Base-by-base conservation (phyloP, 805 yeast genomes). In the Barnettozyma wickerhamii region DNA sequence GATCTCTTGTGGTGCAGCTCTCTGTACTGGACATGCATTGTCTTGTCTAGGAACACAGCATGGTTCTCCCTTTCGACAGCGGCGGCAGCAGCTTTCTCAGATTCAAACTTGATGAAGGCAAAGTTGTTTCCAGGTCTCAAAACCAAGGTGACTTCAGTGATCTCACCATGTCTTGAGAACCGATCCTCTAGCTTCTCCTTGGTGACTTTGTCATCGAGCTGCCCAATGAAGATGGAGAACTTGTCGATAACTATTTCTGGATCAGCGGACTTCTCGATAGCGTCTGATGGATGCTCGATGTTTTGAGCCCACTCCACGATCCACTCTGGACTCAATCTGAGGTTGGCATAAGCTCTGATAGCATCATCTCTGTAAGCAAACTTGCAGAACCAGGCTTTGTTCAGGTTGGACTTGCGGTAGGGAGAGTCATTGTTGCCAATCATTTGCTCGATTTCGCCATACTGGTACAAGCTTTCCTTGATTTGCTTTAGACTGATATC, bases 61-160 rank as follows among this genome's bases (percentile, higher is more conserved):
- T 87, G 95, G 56, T 89, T 87, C 56, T 85, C 93, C 46, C 80
- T 71, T 59, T 87, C 95, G 40, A 88, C 86, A 2, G 96, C 95
- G 35, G 85, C 72, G 5, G 93, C 95, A 7, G 95, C 95, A 18
- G 93, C 77, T 18, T 73, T 71, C 51, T 82, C 89, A 10, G 72
- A 67, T 27, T 67, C 69, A 54, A 67, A 88, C 43, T 75, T 75
- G 45, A 88, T 75, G 53, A 88, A 87, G 1, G 95, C 95, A 69
- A 84, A 86, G 37, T 66, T 68, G 37, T 68, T 63, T 4, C 66
- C 63, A 30, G 67, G 75, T 50, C 74, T 75, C 30, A 72, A 60
- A 28, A 84, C 73, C 32, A 83, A 68, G 34, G 79, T 71, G 17
- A 75, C 66, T 34, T 75, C 79, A 13, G 63, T 64, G 39, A 88